Conservation (phyloP, 2,329 filamentous ascomycete species). For the Aspergillus pseudoglaucus region DNA sequence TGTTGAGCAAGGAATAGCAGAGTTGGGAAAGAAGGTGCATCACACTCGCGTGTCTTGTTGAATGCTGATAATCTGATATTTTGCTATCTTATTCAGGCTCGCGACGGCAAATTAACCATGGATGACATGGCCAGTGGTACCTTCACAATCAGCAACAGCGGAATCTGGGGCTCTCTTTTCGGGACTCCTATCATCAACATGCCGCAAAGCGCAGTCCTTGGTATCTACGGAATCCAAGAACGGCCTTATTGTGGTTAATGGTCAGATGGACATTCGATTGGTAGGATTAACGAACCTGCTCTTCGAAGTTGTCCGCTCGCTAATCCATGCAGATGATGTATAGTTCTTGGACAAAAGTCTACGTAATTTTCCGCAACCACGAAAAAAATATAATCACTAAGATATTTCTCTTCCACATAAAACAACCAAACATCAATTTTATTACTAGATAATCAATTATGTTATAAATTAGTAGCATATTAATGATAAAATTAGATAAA, state of each 20-base stretch:
- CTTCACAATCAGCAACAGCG: constrained; percentile 91
- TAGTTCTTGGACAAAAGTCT: no score
- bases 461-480: no score
- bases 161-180: constrained; percentile 89
- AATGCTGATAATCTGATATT: neutral
- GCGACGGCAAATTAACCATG: constrained; percentile 87
- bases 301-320: no score
- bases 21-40: constrained; percentile 78
- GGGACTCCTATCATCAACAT: constrained; percentile 95
- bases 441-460: no score
- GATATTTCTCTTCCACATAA: no score
- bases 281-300: constrained; percentile 8
- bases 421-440: no score
- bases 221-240: constrained; percentile 89
- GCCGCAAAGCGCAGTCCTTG: constrained; percentile 79
- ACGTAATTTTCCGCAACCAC: no score
- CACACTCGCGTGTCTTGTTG: neutral
- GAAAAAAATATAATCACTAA: no score
- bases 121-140: constrained; percentile 96
- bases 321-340: constrained; percentile 68
- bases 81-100: constrained; percentile 51
- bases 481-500: no score
- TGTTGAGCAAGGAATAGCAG: constrained; percentile 81
- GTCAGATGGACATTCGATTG: constrained; percentile 81
- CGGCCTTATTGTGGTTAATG: constrained; percentile 73